These are phyloP conservation scores for Solanum hybrid DNA, from an alignment of 305 asterid genomes.

Conservation along the genomic window DNA sequence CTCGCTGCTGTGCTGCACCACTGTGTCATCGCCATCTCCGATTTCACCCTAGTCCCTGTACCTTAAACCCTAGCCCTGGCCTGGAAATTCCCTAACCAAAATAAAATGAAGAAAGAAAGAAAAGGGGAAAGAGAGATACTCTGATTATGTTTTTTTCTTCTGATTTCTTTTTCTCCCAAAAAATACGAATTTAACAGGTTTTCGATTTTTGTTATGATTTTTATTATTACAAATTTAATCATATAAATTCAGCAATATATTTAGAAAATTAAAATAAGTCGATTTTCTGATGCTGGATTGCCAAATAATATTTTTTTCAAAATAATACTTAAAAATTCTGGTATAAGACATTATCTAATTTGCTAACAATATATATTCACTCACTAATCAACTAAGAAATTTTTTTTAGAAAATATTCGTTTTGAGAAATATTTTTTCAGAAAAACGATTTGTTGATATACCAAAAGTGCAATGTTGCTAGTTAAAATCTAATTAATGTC, in stretches of 20 bases:
- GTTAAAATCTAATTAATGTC: not conserved
- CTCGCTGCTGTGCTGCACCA: conserved; percentile 37
- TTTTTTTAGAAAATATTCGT: not conserved
- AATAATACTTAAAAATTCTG: not conserved
- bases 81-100: not conserved
- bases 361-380: not conserved
- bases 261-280: not conserved
- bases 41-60: not conserved
- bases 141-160: not conserved
- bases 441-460: not conserved
- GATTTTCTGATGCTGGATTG: not conserved
- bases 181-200: not conserved
- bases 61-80: not conserved
- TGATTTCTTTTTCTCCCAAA: not conserved
- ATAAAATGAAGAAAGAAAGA: not conserved
- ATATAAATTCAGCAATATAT: not conserved
- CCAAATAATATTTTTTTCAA: not conserved
- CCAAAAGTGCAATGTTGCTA: not conserved
- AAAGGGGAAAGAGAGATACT: not conserved
- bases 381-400: not conserved
- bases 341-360: not conserved
- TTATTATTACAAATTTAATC: not conserved
- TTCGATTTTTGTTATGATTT: not conserved
- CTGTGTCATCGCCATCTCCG: conserved; percentile 45
- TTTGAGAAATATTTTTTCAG: not conserved